Evolutionary conservation across 257 asterid species (phyloP).

Genomic region (Nicotiana attenuata): DNA sequence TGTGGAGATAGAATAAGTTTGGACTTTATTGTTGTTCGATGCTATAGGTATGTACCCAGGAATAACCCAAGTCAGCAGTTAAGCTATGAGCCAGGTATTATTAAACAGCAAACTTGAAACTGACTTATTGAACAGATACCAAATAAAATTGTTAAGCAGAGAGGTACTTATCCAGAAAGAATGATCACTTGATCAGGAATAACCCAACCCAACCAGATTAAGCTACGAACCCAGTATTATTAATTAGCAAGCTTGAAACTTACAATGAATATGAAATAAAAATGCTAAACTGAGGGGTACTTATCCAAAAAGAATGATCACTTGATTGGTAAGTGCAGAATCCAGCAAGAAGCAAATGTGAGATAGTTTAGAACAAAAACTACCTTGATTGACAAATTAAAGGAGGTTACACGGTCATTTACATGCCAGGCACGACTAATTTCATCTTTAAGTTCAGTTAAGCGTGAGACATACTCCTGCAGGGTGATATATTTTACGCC

Average conservation of each 20-base stretch:
- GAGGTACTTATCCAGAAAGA: neutral
- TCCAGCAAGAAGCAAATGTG: neutral
- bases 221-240: neutral
- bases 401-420: conserved; percentile 70
- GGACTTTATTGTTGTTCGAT: neutral
- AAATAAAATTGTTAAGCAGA: neutral
- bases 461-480: conserved; percentile 57
- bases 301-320: neutral
- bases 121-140: neutral
- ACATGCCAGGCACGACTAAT: conserved; percentile 65
- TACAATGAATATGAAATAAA: neutral
- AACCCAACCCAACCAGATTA: neutral
- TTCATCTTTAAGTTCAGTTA: conserved; percentile 64
- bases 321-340: neutral
- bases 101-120: conserved; percentile 2
- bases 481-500: conserved; percentile 49
- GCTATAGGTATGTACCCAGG: neutral
- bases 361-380: conserved; percentile 10
- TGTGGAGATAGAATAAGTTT: neutral
- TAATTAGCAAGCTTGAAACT: neutral
- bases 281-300: neutral
- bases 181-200: neutral
- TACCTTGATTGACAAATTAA: conserved; percentile 84
- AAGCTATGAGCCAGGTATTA: neutral
- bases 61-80: neutral